Evolutionary conservation across 2,329 filamentous ascomycete genomes (phyloP), one percentile per base, ranked within the genome.

Genomic region (Lithohypha guttulata): DNA sequence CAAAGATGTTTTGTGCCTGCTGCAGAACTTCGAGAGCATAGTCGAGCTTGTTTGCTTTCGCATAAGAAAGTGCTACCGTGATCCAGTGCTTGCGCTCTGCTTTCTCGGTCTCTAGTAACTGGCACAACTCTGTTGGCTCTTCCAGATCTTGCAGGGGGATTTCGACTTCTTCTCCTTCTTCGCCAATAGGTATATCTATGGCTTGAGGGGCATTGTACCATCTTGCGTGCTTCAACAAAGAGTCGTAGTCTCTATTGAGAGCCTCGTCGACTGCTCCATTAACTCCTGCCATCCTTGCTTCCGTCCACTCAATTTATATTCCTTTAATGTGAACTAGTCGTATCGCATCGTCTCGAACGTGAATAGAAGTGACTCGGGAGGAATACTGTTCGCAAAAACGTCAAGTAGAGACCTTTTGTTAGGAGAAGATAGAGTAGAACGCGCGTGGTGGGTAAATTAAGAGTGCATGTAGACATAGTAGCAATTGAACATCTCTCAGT

Each of bases 41-140:
- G 56, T 95, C 87, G 46, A 91, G 76, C 64, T 93, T 93, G 56
- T 81, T 79, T 64, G 94, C 85, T 65, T 96, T 98, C 27, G 91
- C 89, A 57, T 98, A 98, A 33, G 89, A 89, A 43, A 96, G 71
- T 28, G 93, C 84, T 50, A 96, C 91, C n/a, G 85, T 89, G 70
- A 98, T 89, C 93, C 93, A 98, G 52, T 93, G 93, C 37, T 80
- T 84, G 54, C 89, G 86, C 25, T 84, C 81, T 11, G 86, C 87
- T 55, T 81, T 79, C 61, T 98, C 93, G 55, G 91, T 93, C 64
- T 98, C 89, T 47, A 98, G 77, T 35, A 98, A 73, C 20, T 84
- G 91, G 60, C 91, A 98, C 4, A 98, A 73, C 65, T 98, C 91
- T 32, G 84, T 94, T 14, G 85, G 84, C 57, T 96, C 91, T 59